Conservation (phyloP, 2,329 filamentous ascomycete species). For the Alternaria metachromatica region DNA sequence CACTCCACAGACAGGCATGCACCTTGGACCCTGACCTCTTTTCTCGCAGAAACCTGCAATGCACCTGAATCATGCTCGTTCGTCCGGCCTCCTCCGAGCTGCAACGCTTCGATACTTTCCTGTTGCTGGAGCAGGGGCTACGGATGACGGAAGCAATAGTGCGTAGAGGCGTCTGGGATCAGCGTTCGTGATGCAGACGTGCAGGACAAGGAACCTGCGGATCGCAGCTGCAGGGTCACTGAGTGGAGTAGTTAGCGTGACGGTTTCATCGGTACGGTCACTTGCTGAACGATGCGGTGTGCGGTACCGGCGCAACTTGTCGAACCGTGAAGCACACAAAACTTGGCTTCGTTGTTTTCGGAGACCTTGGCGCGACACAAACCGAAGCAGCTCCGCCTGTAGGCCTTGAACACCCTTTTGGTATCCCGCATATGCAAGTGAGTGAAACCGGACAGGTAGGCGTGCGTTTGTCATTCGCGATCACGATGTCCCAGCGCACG, state of each 20-base stretch:
- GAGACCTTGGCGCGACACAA: background rate
- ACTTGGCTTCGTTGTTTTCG: background rate
- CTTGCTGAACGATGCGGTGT: constrained; percentile 1
- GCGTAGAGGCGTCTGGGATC: constrained; percentile 11
- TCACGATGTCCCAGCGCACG: background rate
- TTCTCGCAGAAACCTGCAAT: constrained; percentile 19
- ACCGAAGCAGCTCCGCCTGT: background rate
- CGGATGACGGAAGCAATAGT: constrained; percentile 1
- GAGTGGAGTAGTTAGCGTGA: background rate
- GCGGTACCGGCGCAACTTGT: constrained; percentile 5
- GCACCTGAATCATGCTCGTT: constrained; percentile 15
- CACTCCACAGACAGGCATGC: constrained; percentile 8
- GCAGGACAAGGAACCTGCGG: constrained; percentile 8
- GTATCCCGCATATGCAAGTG: background rate
- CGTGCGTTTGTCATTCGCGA: constrained; percentile 1
- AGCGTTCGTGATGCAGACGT: constrained; percentile 10
- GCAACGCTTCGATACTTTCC: constrained; percentile 9
- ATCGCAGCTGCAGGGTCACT: constrained; percentile 15
- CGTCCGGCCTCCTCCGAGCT: constrained; percentile 29
- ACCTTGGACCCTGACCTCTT: constrained; percentile 6
- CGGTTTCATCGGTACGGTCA: background rate
- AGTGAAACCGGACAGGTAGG: constrained; percentile 1
- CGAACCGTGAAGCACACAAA: background rate
- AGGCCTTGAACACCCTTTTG: background rate
- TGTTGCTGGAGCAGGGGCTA: constrained; percentile 1